phyloP scores from a whole-genome alignment of 352 stramenopile genomes.

The Pythium rhizo-oryzae region DNA sequence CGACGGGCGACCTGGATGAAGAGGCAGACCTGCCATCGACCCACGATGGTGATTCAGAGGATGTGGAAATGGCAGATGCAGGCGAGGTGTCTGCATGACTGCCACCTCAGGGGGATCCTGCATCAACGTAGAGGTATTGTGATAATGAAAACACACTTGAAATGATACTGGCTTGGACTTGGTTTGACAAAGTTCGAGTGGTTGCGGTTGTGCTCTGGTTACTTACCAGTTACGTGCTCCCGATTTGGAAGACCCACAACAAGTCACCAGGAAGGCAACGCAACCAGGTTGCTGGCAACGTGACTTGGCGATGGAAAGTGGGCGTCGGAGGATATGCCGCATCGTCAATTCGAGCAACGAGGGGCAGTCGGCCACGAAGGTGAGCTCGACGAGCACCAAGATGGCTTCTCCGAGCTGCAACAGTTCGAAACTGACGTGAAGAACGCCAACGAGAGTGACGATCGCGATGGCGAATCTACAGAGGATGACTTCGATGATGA shows the following conservation, averaged over 20 bases:
- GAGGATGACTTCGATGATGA: slow-evolving; percentile 23
- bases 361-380: neutral
- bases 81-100: neutral
- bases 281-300: too few relatives aligned
- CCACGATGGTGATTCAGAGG: slow-evolving; percentile 5
- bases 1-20: slow-evolving; percentile 12
- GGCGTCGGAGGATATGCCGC: neutral
- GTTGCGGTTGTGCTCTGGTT: neutral
- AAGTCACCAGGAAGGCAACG: too few relatives aligned
- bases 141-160: slow-evolving; percentile 13
- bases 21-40: slow-evolving; percentile 11
- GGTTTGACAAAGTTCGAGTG: neutral
- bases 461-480: neutral
- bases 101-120: neutral
- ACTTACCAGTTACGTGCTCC: neutral
- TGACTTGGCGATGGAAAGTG: neutral
- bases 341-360: neutral
- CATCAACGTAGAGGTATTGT: slow-evolving; percentile 12
- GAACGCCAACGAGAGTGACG: neutral
- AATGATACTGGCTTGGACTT: neutral
- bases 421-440: slow-evolving; percentile 5
- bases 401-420: slow-evolving; percentile 3
- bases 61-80: slow-evolving; percentile 25
- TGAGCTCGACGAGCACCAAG: neutral
- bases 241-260: neutral